phyloP scores from a whole-genome alignment of 1,284 basidiomycete genomes.

The Ustilago loliicola region DNA sequence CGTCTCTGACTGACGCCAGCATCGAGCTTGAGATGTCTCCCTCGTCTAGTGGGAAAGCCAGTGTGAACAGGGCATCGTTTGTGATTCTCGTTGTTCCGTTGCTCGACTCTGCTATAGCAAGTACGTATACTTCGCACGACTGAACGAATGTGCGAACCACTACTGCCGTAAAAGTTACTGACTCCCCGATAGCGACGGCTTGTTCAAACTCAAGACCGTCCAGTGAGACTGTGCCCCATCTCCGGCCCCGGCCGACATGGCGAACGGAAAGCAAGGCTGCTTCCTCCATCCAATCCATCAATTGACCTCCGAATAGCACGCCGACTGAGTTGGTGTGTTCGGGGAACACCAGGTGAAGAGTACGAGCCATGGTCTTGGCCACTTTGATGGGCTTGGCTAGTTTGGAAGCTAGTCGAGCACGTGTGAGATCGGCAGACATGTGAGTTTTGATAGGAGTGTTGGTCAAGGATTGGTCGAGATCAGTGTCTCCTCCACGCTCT shows the following conservation, averaged over 20 bases:
- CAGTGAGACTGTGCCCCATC: constrained; percentile 59
- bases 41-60: constrained; percentile 47
- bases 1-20: constrained; percentile 11
- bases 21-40: constrained; percentile 16
- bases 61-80: constrained; percentile 62
- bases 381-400: constrained; percentile 50
- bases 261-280: constrained; percentile 53
- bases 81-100: constrained; percentile 52
- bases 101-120: constrained; percentile 54
- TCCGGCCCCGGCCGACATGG: constrained; percentile 31
- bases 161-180: constrained; percentile 53
- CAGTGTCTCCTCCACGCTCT: constrained; percentile 45
- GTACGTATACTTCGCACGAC: constrained; percentile 60
- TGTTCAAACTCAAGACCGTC: constrained; percentile 61
- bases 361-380: constrained; percentile 45
- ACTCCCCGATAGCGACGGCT: constrained; percentile 55
- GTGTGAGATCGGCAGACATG: constrained; percentile 14
- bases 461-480: constrained; percentile 36
- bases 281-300: constrained; percentile 66
- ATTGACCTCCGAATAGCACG: constrained; percentile 61
- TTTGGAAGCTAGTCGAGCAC: constrained; percentile 23
- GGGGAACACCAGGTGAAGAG: constrained; percentile 61
- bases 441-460: constrained; percentile 38
- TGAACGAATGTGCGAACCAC: constrained; percentile 53
- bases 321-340: constrained; percentile 59